These are phyloP conservation scores for Grosmannia huntii DNA, from an alignment of 2,329 filamentous ascomycete genomes.

Conservation along the genomic window DNA sequence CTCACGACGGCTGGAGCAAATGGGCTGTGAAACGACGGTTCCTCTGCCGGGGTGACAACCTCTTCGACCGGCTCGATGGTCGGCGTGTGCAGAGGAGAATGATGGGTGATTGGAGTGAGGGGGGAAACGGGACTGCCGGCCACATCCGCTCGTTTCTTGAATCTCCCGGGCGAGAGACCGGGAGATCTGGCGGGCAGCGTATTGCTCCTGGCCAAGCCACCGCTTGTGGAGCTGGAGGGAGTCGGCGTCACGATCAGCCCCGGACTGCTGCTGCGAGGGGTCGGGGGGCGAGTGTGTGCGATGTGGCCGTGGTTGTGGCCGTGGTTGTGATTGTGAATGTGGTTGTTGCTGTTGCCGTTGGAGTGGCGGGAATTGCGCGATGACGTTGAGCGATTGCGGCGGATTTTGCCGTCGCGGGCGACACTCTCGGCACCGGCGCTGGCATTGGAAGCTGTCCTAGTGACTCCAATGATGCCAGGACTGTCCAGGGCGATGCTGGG, in stretches of 20 bases:
- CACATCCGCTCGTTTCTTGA: conserved; percentile 30
- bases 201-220: conserved; percentile 58
- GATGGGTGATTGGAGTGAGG: conserved; percentile 22
- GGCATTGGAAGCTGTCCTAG: conserved; percentile 71
- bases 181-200: conserved; percentile 85
- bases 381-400: conserved; percentile 83
- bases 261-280: conserved; percentile 55
- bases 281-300: conserved; percentile 23
- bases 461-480: conserved; percentile 40
- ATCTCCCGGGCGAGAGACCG: conserved; percentile 52
- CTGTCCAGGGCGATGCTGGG: conserved; percentile 28
- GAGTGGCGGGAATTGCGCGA: conserved; percentile 76
- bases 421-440: conserved; percentile 83
- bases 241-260: conserved; percentile 40
- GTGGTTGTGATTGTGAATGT: neutral
- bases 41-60: conserved; percentile 20
- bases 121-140: conserved; percentile 19
- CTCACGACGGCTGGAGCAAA: neutral
- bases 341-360: conserved; percentile 20
- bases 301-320: conserved; percentile 22
- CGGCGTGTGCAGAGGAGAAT: conserved; percentile 36
- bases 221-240: conserved; percentile 9
- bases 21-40: conserved; percentile 5
- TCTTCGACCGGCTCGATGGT: conserved; percentile 26
- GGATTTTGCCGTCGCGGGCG: conserved; percentile 63